These are phyloP conservation scores for Cochliopodium minus DNA, from an alignment of 208 protist species.

Conservation along the genomic window DNA sequence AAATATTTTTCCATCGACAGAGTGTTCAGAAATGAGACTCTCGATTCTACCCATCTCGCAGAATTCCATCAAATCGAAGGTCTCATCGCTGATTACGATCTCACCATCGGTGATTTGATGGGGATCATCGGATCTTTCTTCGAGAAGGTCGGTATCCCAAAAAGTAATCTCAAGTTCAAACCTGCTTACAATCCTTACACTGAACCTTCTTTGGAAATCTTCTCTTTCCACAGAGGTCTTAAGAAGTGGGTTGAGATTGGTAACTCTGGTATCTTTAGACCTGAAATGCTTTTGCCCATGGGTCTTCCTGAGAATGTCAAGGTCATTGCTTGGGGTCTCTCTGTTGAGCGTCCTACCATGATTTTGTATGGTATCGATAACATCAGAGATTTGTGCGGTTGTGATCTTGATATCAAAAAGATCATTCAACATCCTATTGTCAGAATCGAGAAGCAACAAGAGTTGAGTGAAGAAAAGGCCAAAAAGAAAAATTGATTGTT, in stretches of 20 bases:
- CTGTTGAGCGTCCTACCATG: slow-evolving; percentile 97
- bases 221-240: slow-evolving; percentile 79
- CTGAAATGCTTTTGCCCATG: slow-evolving; percentile 96
- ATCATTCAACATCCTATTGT: slow-evolving; percentile 59
- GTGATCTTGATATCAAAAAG: slow-evolving; percentile 60
- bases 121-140: slow-evolving; percentile 93
- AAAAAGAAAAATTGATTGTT: too few species aligned
- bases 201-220: slow-evolving; percentile 99
- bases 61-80: slow-evolving; percentile 99
- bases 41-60: slow-evolving; percentile 98
- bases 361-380: slow-evolving; percentile 94
- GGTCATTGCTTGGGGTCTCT: slow-evolving; percentile 98
- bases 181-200: slow-evolving; percentile 99
- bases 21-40: slow-evolving; percentile 98
- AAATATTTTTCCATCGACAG: slow-evolving; percentile 99
- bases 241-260: slow-evolving; percentile 91
- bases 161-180: slow-evolving; percentile 87
- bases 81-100: slow-evolving; percentile 83
- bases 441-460: slow-evolving; percentile 27
- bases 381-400: slow-evolving; percentile 96
- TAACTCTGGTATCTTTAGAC: slow-evolving; percentile 93
- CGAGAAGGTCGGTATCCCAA: slow-evolving; percentile 71
- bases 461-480: too few species aligned
- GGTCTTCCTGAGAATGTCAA: slow-evolving; percentile 83
- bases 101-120: slow-evolving; percentile 94